Conservation (phyloP, 2,329 filamentous ascomycete genomes). For the Decorospora gaudefroyi region DNA sequence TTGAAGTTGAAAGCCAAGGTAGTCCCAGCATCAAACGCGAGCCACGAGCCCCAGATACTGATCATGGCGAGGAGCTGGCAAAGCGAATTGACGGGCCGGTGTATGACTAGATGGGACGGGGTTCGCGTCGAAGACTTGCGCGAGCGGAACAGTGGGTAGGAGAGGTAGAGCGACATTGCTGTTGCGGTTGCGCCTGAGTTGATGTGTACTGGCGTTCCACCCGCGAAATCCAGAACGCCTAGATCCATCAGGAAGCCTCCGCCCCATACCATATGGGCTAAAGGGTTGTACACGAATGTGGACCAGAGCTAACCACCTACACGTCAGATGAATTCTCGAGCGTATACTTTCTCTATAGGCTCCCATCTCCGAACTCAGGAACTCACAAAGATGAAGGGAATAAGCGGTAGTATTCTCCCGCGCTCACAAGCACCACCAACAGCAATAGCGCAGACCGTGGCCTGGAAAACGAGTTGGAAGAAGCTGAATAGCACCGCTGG, state of each 20-base stretch:
- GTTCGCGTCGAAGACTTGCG: conserved; percentile 52
- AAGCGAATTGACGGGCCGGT: conserved; percentile 55
- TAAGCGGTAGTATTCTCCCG: conserved; percentile 53
- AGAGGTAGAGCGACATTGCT: conserved; percentile 56
- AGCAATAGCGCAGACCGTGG: conserved; percentile 58
- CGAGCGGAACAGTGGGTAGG: conserved; percentile 56
- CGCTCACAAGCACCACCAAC: conserved; percentile 57
- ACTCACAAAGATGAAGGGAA: conserved; percentile 55
- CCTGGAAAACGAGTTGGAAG: conserved; percentile 57
- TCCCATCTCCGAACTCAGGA: too few species aligned
- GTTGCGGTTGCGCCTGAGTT: conserved; percentile 51
- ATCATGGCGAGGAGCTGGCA: conserved; percentile 56
- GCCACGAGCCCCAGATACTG: conserved; percentile 58
- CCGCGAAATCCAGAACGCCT: conserved; percentile 55
- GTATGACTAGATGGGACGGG: conserved; percentile 54
- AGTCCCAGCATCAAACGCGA: conserved; percentile 58
- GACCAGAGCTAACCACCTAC: conserved; percentile 51
- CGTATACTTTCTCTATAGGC: too few species aligned
- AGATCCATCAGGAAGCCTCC: conserved; percentile 52
- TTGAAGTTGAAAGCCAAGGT: conserved; percentile 57
- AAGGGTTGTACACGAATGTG: conserved; percentile 55
- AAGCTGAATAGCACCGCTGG: conserved; percentile 58
- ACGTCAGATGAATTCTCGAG: too few species aligned
- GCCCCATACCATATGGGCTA: conserved; percentile 58
- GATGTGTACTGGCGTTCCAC: conserved; percentile 48